Evolutionary conservation across 1,284 basidiomycete genomes (phyloP), one percentile per base, ranked within the genome.

Genomic region (Exsudoporus floridanus): DNA sequence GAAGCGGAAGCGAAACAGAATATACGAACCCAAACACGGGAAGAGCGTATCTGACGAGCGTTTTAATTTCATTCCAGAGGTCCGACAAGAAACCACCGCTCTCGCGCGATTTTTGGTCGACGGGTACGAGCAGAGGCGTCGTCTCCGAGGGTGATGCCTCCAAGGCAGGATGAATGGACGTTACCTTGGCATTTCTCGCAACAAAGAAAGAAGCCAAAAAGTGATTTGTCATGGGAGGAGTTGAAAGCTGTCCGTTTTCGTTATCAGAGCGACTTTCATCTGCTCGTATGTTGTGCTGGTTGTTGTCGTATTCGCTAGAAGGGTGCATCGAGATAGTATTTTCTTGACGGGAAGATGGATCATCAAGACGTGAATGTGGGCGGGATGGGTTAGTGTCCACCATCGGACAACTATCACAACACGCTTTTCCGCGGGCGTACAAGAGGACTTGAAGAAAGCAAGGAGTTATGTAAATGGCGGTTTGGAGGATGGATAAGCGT

Each of bases 11-110:
- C n/a, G n/a, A n/a, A n/a, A n/a, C 7, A 28, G 19, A 37, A 23
- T 13, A 40, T 33, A 76, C 79, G 50, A 53, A 86, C 83, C 80
- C 78, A 60, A 84, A 83, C 33, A 88, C 83, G 10, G 89, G 89
- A 25, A 83, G 64, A 19, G 88, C 80, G 65, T 86, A 92, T 68
- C 77, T 81, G 2, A 76, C 56, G 7, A 91, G 72, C 18, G 83
- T 82, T 19, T 69, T 62, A 0, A 81, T 54, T 62, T 90, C 87
- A 50, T 84, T 77, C 70, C 75, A 74, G 54, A 79, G 77, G 64
- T 80, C 71, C 56, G 59, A 44, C 30, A 21, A 45, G 21, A 41
- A 25, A 6, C 4, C 14, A n/a, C 45, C 21, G 19, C 25, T 46
- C 10, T 19, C 41, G 10, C 21, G 25, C 4, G 13, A 25, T n/a